A percentile compares a stretch with the other conserved stretches of the same genome.
phyloP scores from a whole-genome alignment of 1,284 basidiomycete genomes.

The Rhodofomes roseus region DNA sequence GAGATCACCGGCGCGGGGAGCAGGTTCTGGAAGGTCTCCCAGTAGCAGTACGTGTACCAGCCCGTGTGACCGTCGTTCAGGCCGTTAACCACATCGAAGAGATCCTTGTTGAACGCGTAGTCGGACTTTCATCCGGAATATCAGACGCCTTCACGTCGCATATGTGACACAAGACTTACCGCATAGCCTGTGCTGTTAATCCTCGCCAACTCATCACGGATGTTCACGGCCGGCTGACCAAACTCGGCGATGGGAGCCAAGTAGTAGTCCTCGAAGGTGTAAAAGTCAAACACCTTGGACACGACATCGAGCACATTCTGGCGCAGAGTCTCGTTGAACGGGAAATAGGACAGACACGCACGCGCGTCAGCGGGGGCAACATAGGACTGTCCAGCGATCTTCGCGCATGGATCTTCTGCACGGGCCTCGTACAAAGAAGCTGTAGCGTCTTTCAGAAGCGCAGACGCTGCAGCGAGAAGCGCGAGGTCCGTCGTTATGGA shows the following conservation, averaged over 20 bases:
- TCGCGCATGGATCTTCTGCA: constrained; percentile 42
- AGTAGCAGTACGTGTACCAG: constrained; percentile 59
- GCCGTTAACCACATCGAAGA: constrained; percentile 53
- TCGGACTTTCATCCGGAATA: constrained; percentile 30
- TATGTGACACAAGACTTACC: constrained; percentile 25
- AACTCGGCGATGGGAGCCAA: constrained; percentile 56
- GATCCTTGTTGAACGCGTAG: constrained; percentile 58
- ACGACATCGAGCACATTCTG: constrained; percentile 55
- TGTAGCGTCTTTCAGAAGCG: constrained; percentile 2
- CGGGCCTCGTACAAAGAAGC: constrained; percentile 9
- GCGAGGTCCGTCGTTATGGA: not conserved
- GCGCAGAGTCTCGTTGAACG: constrained; percentile 59
- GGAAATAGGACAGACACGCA: constrained; percentile 56
- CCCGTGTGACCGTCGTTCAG: constrained; percentile 66
- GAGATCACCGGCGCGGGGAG: constrained; percentile 59
- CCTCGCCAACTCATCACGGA: constrained; percentile 43
- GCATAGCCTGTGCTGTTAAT: constrained; percentile 46
- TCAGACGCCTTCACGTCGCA: not conserved
- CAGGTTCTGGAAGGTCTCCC: constrained; percentile 46
- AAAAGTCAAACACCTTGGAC: constrained; percentile 58
- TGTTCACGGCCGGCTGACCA: constrained; percentile 56
- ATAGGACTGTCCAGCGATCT: constrained; percentile 46
- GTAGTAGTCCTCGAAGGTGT: constrained; percentile 62
- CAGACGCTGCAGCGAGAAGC: not conserved
- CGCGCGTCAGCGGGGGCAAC: constrained; percentile 51